A percentile compares a stretch with the other conserved stretches of the same genome.
phyloP scores from a whole-genome alignment of 78 protist species.

The Dictyostelium discoideum region DNA sequence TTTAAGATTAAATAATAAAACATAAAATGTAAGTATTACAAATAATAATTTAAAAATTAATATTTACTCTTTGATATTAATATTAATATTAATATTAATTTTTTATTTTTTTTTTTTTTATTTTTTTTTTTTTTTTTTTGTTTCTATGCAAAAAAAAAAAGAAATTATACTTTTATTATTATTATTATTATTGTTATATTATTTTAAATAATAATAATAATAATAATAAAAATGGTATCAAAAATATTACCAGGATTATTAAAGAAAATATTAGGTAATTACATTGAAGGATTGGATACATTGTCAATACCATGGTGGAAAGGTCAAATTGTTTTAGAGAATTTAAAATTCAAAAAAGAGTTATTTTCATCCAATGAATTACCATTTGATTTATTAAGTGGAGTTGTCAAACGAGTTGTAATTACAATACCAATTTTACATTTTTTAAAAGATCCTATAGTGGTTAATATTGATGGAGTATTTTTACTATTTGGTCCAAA shows the following conservation, averaged over 20 bases:
- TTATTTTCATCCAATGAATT: constrained; percentile 27
- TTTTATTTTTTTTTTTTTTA: too few species aligned
- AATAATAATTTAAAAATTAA: too few species aligned
- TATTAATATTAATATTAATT: too few species aligned
- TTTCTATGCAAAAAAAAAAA: too few species aligned
- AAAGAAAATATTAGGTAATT: constrained; percentile 44
- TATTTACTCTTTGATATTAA: too few species aligned
- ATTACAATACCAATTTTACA: constrained; percentile 18
- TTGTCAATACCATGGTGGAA: constrained; percentile 68
- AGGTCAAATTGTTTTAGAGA: constrained; percentile 60
- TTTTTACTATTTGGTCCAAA: constrained; percentile 40
- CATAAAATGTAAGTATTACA: too few species aligned
- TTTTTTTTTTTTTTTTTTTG: too few species aligned
- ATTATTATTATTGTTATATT: too few species aligned
- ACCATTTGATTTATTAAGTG: constrained; percentile 57
- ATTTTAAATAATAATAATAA: neutral
- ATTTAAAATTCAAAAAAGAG: constrained; percentile 49
- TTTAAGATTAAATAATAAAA: too few species aligned
- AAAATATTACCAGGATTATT: constrained; percentile 58
- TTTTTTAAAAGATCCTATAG: constrained; percentile 42
- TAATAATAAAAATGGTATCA: constrained; percentile 38
- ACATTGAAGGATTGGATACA: constrained; percentile 56
- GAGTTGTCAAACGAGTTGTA: constrained; percentile 32
- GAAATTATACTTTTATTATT: too few species aligned
- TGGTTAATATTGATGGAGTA: constrained; percentile 55